phyloP scores from a whole-genome alignment of 2,329 filamentous ascomycete genomes.

The Venturia aucupariae region DNA sequence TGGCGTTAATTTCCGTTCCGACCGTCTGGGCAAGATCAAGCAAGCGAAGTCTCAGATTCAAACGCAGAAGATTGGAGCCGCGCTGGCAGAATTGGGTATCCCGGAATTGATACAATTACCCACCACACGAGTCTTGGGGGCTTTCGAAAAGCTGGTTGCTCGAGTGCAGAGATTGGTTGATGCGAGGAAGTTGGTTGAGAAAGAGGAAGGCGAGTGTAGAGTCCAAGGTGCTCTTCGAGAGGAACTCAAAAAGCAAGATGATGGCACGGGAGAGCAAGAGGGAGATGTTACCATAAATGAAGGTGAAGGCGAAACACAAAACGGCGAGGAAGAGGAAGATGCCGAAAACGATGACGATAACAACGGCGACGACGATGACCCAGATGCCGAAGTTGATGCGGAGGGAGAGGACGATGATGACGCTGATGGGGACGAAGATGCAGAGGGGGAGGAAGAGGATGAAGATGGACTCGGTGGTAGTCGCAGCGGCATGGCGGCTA shows the following conservation, averaged over 20 bases:
- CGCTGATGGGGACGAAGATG: constrained; percentile 17
- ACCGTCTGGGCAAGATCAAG: constrained; percentile 69
- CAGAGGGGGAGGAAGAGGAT: constrained; percentile 22
- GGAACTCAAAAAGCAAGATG: constrained; percentile 16
- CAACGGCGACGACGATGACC: constrained; percentile 17
- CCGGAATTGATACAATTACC: constrained; percentile 63
- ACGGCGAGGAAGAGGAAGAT: constrained; percentile 28
- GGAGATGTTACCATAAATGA: constrained; percentile 18
- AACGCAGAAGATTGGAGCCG: constrained; percentile 64
- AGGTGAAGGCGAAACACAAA: constrained; percentile 19
- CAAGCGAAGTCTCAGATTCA: constrained; percentile 68
- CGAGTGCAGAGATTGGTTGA: constrained; percentile 63
- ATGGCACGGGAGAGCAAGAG: constrained; percentile 19
- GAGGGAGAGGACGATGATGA: constrained; percentile 17
- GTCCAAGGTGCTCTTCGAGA: constrained; percentile 24
- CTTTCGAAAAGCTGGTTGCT: constrained; percentile 62
- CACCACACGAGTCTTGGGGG: constrained; percentile 59
- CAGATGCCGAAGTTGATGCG: constrained; percentile 23
- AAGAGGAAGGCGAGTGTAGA: constrained; percentile 63
- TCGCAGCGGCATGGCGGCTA: constrained; percentile 4
- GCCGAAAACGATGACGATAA: constrained; percentile 19
- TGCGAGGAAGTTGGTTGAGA: constrained; percentile 63
- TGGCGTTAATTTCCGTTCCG: constrained; percentile 83
- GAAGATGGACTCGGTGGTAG: constrained; percentile 16
- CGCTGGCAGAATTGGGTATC: constrained; percentile 63